Conservation (phyloP, 129 eudicot genomes). For the Kitagawia praeruptora region DNA sequence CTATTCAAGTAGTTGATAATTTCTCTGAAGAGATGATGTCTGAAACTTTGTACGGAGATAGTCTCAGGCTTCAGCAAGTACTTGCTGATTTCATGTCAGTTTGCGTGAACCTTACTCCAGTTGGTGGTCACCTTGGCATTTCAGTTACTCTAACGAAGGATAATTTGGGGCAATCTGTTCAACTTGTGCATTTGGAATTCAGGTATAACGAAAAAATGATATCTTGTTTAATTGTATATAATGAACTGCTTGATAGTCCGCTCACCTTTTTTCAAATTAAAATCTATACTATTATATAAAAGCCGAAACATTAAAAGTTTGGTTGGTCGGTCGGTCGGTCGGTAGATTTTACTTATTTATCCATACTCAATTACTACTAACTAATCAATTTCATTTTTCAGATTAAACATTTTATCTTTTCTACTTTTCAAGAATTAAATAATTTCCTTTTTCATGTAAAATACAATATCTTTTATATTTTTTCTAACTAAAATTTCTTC, state of each 20-base stretch:
- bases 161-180: slow-evolving; percentile 55
- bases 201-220: slow-evolving; percentile 31
- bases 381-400: no score
- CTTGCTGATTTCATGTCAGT: slow-evolving; percentile 67
- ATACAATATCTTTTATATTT: no score
- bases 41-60: slow-evolving; percentile 69
- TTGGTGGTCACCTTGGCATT: slow-evolving; percentile 61
- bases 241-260: background rate
- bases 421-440: no score
- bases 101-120: slow-evolving; percentile 55
- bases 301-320: no score
- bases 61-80: slow-evolving; percentile 85
- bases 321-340: no score
- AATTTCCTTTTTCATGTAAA: no score
- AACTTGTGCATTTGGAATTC: slow-evolving; percentile 77
- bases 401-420: no score
- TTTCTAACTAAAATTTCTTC: no score
- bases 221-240: background rate
- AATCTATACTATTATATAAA: no score
- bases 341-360: no score
- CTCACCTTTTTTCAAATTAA: background rate
- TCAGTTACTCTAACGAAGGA: slow-evolving; percentile 52
- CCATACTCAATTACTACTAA: no score
- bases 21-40: slow-evolving; percentile 31
- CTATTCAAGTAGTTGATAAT: slow-evolving; percentile 46